Evolutionary conservation across 495 filamentous ascomycete genomes (phyloP).

Genomic region (Aspergillus avenaceus): DNA sequence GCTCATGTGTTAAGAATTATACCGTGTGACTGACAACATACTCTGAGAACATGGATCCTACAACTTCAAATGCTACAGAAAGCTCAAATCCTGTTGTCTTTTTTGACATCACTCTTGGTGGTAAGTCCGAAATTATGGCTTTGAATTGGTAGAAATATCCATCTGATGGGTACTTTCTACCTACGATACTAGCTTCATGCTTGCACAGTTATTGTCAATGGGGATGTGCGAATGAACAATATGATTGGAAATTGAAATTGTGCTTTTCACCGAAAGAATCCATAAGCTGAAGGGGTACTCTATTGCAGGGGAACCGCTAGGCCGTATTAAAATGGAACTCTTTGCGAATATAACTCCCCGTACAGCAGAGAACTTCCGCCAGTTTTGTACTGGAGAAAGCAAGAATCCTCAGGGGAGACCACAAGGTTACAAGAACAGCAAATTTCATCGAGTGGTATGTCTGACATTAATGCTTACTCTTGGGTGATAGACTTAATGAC

Average conservation of each 20-base stretch:
- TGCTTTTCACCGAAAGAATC: neutral
- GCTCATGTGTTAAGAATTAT: neutral
- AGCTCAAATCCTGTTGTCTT: slow-evolving; percentile 67
- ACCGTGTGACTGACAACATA: neutral
- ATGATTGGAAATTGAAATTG: no score
- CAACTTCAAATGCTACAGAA: neutral
- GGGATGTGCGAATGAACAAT: neutral
- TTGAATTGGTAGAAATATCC: neutral
- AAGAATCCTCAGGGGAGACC: slow-evolving; percentile 77
- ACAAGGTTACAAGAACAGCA: slow-evolving; percentile 89
- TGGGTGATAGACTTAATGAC: neutral
- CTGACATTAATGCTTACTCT: neutral
- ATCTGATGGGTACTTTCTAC: neutral
- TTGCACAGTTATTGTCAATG: no score
- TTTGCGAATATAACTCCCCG: slow-evolving; percentile 79
- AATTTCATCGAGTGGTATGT: slow-evolving; percentile 91
- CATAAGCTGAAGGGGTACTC: neutral
- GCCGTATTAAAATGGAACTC: slow-evolving; percentile 90
- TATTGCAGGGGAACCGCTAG: slow-evolving; percentile 74
- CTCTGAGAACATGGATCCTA: slow-evolving; percentile 2
- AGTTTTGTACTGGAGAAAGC: slow-evolving; percentile 92
- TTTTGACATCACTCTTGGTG: slow-evolving; percentile 89
- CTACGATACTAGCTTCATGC: neutral
- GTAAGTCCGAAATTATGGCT: slow-evolving; percentile 46
- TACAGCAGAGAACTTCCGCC: slow-evolving; percentile 95